Base-by-base conservation (phyloP, 345 rosid genomes). In the Euphorbia lathyris region DNA sequence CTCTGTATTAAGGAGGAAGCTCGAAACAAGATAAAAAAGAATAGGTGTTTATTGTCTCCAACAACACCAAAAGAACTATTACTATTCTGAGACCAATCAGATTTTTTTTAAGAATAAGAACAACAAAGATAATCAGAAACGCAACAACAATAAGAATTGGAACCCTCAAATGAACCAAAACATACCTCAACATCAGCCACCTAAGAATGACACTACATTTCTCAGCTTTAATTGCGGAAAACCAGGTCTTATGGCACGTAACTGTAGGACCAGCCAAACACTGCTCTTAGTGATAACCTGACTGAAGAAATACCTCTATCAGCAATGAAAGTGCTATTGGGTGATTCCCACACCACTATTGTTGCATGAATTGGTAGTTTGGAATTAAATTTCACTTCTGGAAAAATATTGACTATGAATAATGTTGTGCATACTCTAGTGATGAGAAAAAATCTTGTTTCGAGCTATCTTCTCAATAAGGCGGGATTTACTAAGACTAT, bases 391-490 rank as follows among this genome's bases (percentile, higher is more conserved):
- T 43, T 43, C 16, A 48, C 53, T 11, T 48, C 53, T 7, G 53
- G 53, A 16, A 48, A 48, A 11, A 48, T 11, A 4, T 11, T 48
- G 3, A 48, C 16, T n/a, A n/a, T n/a, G n/a, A n/a, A n/a, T n/a
- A n/a, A n/a, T n/a, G n/a, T n/a, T n/a, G n/a, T n/a, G n/a, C 68
- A 43, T 5, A 65, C 48, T 43, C 48, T 6, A 5, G 6, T 43
- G n/a, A 65, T 40, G 32, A 40, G 68, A n/a, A 65, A 65, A 9
- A 65, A 65, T 40, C 25, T 65, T 9, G 68, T 65, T 40, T 65
- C 53, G 5, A 9, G 52, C 29, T 65, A 38, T 26, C 53, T 65
- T 20, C 68, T 65, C 68, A 65, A 65, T 19, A 65, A 38, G 53
- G 68, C 36, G 3, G 51, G 51, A 4, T 65, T 65, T 43, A 3